A percentile compares a stretch with the other conserved stretches of the same genome.
Evolutionary conservation across 768 basidiomycete genomes (phyloP).

Genomic region (Macrolepiota dolichaula): DNA sequence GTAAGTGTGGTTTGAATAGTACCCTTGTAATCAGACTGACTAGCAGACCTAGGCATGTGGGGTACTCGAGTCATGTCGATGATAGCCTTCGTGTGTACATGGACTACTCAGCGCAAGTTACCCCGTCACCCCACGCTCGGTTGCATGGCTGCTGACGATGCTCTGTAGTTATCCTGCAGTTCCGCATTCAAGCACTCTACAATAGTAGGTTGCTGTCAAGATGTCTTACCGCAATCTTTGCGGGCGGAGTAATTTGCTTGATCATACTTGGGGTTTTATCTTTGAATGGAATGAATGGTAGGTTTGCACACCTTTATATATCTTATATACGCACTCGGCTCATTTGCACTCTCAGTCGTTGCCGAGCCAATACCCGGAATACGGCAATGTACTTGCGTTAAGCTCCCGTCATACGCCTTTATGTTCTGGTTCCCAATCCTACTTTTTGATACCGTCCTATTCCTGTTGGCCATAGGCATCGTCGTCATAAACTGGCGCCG

Average conservation of each 20-base stretch:
- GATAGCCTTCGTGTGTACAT: slow-evolving; percentile 19
- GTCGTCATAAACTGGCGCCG: slow-evolving; percentile 4
- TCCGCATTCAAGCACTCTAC: slow-evolving; percentile 24
- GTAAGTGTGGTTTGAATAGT: slow-evolving; percentile 6
- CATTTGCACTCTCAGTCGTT: slow-evolving; percentile 4
- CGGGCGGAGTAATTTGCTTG: slow-evolving; percentile 17
- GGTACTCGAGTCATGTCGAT: slow-evolving; percentile 20
- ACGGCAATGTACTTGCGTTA: slow-evolving; percentile 8
- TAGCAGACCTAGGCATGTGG: slow-evolving; percentile 15
- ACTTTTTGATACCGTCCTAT: slow-evolving; percentile 25
- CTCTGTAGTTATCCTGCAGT: slow-evolving; percentile 23
- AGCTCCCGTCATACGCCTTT: slow-evolving; percentile 19
- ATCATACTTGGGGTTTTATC: slow-evolving; percentile 15
- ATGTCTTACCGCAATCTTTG: slow-evolving; percentile 18
- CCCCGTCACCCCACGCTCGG: too few species aligned
- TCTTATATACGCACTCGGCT: not conserved
- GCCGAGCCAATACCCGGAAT: slow-evolving; percentile 7
- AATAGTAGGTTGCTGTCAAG: slow-evolving; percentile 13
- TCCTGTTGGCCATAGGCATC: slow-evolving; percentile 21
- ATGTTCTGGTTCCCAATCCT: slow-evolving; percentile 28
- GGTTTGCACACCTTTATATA: not conserved
- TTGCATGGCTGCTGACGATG: too few species aligned
- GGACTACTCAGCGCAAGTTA: slow-evolving; percentile 21
- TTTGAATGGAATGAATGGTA: slow-evolving; percentile 18
- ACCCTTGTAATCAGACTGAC: not conserved